Base-by-base conservation (phyloP, 179 eudicot species). In the Heliamphora pulchella region DNA sequence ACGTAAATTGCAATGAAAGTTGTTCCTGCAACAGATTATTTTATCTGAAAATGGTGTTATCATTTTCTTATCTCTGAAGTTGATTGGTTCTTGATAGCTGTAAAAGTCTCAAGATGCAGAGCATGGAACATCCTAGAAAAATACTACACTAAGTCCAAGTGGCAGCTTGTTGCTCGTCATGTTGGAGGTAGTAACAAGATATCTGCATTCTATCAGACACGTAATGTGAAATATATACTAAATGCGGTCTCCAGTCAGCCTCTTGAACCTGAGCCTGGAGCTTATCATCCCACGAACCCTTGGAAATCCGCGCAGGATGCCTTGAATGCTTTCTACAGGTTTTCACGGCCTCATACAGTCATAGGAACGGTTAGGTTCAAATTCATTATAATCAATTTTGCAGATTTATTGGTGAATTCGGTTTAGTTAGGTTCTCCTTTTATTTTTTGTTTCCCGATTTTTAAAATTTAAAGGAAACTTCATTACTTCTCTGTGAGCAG, bases 321-420 rank as follows among this genome's bases (percentile, higher is more conserved):
- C 57, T 78, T 84, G n/a, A 86, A 95, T 88, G 98, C 98, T 81
- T 95, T 95, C 81, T 92, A 93, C 86, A 88, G 93, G 76, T 95
- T 95, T 87, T 95, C 98, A 9, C 85, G 98, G 78, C 98, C 98
- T 75, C 98, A 95, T 81, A 95, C 98, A 3, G 89, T 95, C 65
- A 92, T 93, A 79, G 98, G 98, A 87, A 95, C 98, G 79, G 98
- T 95, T 89, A 87, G 88, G 87, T 87, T 85, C 75, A 54, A 11
- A 44, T 66, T 71, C 68, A 9, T 3, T 71, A 4, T 55, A 39
- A 53, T 69, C 54, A n/a, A 1, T 20, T 43, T 77, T 64, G 6
- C 31, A 8, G 53, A 14, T 78, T 50, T 78, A n/a, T 9, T 76
- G 39, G 47, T 78, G 31, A 67, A 17, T 51, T 78, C 65, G 54